Conservation (phyloP, 257 asterid genomes). For the Haberlea rhodopensis region DNA sequence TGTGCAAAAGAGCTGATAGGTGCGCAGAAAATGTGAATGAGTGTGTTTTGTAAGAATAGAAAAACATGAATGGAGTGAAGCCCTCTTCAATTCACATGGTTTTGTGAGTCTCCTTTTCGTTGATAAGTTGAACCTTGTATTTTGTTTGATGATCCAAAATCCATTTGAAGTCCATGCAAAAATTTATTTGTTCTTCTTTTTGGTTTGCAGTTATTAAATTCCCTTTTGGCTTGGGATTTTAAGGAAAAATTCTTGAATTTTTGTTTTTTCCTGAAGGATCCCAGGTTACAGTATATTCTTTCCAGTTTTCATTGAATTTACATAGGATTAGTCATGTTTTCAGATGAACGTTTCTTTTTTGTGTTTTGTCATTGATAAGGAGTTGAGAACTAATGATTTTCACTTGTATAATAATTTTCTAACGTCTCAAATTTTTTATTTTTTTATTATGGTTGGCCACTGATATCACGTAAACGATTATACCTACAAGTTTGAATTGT, state of each 20-base stretch:
- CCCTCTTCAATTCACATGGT: conserved; percentile 20
- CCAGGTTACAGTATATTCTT: not conserved
- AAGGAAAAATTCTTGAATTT: not conserved
- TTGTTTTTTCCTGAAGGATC: not conserved
- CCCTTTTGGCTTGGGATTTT: not conserved
- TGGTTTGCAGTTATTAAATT: too few relatives aligned
- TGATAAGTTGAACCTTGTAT: conserved; percentile 16
- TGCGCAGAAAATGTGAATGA: too few relatives aligned
- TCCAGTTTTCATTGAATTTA: not conserved
- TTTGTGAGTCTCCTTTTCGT: conserved; percentile 33
- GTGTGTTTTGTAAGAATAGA: too few relatives aligned
- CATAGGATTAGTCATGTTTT: too few relatives aligned
- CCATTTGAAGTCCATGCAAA: not conserved
- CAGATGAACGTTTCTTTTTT: not conserved
- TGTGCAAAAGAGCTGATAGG: too few relatives aligned
- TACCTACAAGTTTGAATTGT: not conserved
- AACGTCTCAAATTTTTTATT: not conserved
- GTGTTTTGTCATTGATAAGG: not conserved
- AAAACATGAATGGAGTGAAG: conserved; percentile 7
- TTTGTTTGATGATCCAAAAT: conserved; percentile 14
- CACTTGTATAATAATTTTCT: too few relatives aligned
- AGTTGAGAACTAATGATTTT: not conserved
- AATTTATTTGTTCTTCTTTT: too few relatives aligned
- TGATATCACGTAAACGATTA: not conserved
- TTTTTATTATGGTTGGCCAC: not conserved